A percentile compares a stretch with the other conserved stretches of the same genome.
Evolutionary conservation across 345 rosid genomes (phyloP).

Genomic region (sweet orange (Citrus sinensis)): DNA sequence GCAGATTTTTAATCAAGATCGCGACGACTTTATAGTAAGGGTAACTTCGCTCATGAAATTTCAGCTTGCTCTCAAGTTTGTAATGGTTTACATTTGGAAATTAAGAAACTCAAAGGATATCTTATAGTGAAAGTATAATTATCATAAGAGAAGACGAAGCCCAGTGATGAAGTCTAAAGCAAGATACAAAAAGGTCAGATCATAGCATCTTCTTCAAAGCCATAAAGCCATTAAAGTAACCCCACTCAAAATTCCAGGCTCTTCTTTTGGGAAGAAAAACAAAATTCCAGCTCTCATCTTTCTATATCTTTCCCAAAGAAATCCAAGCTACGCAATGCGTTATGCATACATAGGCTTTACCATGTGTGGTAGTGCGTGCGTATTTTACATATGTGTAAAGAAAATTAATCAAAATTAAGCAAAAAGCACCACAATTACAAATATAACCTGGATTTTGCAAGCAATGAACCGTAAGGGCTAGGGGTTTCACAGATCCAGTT

Average conservation of each 20-base stretch:
- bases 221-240: not conserved
- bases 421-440: not conserved
- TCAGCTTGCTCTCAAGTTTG: too few relatives aligned
- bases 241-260: not conserved
- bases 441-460: not conserved
- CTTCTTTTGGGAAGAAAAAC: too few relatives aligned
- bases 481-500: not conserved
- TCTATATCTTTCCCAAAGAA: not conserved
- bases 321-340: not conserved
- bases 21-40: not conserved
- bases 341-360: not conserved
- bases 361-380: not conserved
- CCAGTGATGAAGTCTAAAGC: not conserved
- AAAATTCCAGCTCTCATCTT: not conserved
- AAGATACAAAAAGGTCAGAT: not conserved
- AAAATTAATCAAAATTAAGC: not conserved
- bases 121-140: too few relatives aligned
- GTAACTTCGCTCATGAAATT: not conserved
- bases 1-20: not conserved
- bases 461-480: not conserved
- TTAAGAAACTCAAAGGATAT: not conserved
- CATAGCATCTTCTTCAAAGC: not conserved
- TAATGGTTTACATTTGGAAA: not conserved
- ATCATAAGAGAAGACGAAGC: not conserved
- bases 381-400: too few relatives aligned